phyloP scores from a whole-genome alignment of 495 filamentous ascomycete genomes.

The Corynascus novoguineensis region DNA sequence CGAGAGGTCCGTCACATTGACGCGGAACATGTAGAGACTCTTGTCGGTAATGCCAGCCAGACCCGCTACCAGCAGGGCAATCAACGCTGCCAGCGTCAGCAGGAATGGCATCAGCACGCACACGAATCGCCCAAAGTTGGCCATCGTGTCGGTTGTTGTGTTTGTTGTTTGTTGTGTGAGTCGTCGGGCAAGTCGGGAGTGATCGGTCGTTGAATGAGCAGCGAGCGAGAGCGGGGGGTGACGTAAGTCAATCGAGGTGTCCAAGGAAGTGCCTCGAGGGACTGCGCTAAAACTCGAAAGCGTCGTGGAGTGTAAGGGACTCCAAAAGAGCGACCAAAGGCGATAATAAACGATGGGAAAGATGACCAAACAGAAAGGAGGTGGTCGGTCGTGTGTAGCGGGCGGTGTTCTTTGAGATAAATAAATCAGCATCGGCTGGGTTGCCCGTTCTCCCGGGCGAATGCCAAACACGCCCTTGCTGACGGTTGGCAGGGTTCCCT shows the following conservation, averaged over 20 bases:
- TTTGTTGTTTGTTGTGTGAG: constrained; percentile 1
- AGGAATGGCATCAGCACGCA: constrained; percentile 78
- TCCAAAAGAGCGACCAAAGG: too few species aligned
- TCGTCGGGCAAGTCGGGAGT: background rate
- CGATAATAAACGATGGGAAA: background rate
- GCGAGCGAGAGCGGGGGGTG: too few species aligned
- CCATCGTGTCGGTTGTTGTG: too few species aligned
- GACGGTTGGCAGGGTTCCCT: constrained; percentile 9
- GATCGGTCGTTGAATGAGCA: too few species aligned
- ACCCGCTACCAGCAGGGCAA: constrained; percentile 67
- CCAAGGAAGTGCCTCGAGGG: background rate
- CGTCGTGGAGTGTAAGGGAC: background rate
- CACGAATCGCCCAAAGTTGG: constrained; percentile 58
- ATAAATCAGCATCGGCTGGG: constrained; percentile 5
- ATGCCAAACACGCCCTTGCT: constrained; percentile 7
- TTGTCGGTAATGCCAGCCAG: constrained; percentile 65
- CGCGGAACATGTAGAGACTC: constrained; percentile 67
- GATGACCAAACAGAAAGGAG: background rate
- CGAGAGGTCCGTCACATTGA: constrained; percentile 49
- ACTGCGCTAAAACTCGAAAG: background rate
- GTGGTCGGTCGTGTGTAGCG: background rate
- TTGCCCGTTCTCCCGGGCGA: background rate
- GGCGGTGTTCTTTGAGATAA: constrained; percentile 2
- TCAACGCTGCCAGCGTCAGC: constrained; percentile 64
- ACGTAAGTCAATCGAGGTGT: background rate